Base-by-base conservation (phyloP, 139 green algal species). In the Edaphochlamys debaryana region DNA sequence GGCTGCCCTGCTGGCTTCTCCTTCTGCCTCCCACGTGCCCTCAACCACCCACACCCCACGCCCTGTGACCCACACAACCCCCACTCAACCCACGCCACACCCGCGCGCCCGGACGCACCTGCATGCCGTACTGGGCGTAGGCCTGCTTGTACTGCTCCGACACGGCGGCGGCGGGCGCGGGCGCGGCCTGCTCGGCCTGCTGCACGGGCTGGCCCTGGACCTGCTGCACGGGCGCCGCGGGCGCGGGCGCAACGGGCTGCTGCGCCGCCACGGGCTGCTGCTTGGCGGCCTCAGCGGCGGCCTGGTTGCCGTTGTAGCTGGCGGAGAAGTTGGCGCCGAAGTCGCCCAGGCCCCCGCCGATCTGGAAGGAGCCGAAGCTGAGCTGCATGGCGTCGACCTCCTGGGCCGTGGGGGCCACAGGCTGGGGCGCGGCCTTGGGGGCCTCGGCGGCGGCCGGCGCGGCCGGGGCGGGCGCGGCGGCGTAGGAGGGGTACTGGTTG, bases 331-430 rank as follows among this genome's bases (percentile, higher is more conserved):
- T 80, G 27, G 80, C 38, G 27, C 86, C 86, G 42, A 90, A 90
- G 38, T 89, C 80, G 30, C 67, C 76, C 20, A 82, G 76, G 30
- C 62, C 76, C 11, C 76, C 76, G 75, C 80, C 85, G 27, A 90
- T 69, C 11, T 66, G 69, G 75, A 90, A 90, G 37, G 85, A 79
- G 37, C 86, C 86, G 48, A 90, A 90, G 36, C 73, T 87, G 11
- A 90, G 68, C 75, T 90, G 80, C 69, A 90, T 52, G 50, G 22
- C 71, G 32, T 87, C 86, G 0, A 87, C 86, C 27, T 82, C 84
- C 7, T 75, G 8, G 8, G 69, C 23, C 13, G 67, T 36, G 9
- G 85, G 60, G 27, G 78, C 52, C 34, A 69, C 42, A 29, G 76
- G 74, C 74, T 70, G 40, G 2, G 78, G 70, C 32, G 77, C 76